A percentile compares a stretch with the other conserved stretches of the same genome.
These are phyloP conservation scores for Paralagenidium karlingii DNA, from an alignment of 352 stramenopile species.

Conservation along the genomic window DNA sequence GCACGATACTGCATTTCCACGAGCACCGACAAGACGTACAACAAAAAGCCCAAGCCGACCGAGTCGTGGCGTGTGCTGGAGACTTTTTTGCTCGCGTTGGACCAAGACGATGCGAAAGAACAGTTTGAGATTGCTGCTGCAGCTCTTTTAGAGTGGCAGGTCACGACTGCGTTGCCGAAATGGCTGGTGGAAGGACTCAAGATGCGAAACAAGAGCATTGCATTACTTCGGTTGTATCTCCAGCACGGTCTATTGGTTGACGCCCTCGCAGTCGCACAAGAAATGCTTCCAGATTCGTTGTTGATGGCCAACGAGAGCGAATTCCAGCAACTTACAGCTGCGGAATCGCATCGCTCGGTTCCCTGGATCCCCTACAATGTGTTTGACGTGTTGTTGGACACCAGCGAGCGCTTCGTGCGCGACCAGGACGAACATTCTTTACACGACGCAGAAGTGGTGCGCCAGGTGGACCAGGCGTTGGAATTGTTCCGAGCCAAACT, in stretches of 20 bases:
- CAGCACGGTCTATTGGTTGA: conserved; percentile 51
- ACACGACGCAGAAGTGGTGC: too few species aligned
- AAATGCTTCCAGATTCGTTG: conserved; percentile 22
- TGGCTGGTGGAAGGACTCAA: conserved; percentile 39
- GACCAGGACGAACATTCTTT: too few species aligned
- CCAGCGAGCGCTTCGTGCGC: too few species aligned
- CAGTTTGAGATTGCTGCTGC: conserved; percentile 47
- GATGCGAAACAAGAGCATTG: conserved; percentile 31
- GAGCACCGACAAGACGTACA: too few species aligned
- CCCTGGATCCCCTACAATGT: conserved; percentile 63
- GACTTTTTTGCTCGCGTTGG: conserved; percentile 7
- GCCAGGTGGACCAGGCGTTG: too few species aligned
- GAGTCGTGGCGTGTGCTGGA: conserved; percentile 49
- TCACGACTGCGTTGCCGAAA: conserved; percentile 42
- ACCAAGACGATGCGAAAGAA: conserved; percentile 12
- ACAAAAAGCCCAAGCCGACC: too few species aligned
- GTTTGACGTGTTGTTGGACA: conserved; percentile 44
- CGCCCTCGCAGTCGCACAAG: conserved; percentile 33
- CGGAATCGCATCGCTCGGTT: conserved; percentile 9
- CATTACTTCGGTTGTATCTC: conserved; percentile 42
- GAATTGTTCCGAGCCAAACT: too few species aligned
- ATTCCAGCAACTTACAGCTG: conserved; percentile 23
- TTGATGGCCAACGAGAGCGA: conserved; percentile 17
- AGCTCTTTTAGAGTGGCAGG: conserved; percentile 44
- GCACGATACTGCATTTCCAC: conserved; percentile 46